A percentile compares a stretch with the other conserved stretches of the same genome.
These are phyloP conservation scores for Globisporangium nagaii DNA, from an alignment of 352 stramenopile genomes.

Conservation along the genomic window DNA sequence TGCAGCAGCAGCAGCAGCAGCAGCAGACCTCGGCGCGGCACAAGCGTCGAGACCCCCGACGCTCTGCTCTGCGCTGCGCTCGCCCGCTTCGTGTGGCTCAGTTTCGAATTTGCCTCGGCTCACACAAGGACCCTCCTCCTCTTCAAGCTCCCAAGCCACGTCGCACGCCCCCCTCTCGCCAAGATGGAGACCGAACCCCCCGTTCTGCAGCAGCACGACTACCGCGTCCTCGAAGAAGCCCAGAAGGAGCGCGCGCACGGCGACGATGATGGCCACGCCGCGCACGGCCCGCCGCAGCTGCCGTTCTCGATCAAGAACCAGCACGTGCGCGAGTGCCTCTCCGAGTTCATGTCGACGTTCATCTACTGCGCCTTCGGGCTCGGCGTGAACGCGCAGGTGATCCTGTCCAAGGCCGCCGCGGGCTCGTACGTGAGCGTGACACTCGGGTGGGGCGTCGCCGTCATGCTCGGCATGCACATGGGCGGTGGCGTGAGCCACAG, in stretches of 20 bases:
- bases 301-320: constrained; percentile 20
- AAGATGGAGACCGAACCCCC: not conserved
- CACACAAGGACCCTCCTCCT: not conserved
- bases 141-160: not conserved
- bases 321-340: constrained; percentile 30
- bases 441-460: constrained; percentile 29
- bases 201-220: constrained; percentile 12
- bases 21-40: not conserved
- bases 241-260: constrained; percentile 15
- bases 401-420: constrained; percentile 8
- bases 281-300: constrained; percentile 4
- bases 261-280: not conserved
- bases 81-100: not conserved
- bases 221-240: constrained; percentile 17
- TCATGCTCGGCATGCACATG: constrained; percentile 32
- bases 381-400: constrained; percentile 20
- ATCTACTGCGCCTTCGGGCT: constrained; percentile 20
- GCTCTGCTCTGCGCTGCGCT: not conserved
- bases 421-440: constrained; percentile 22
- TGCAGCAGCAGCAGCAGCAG: not conserved
- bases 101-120: constrained; percentile 1
- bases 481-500: constrained; percentile 28
- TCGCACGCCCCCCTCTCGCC: not conserved
- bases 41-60: not conserved
- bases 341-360: constrained; percentile 35